Evolutionary conservation across 805 yeast genomes (phyloP), one percentile per base, ranked within the genome.

Genomic region (Komagataella pseudopastoris): DNA sequence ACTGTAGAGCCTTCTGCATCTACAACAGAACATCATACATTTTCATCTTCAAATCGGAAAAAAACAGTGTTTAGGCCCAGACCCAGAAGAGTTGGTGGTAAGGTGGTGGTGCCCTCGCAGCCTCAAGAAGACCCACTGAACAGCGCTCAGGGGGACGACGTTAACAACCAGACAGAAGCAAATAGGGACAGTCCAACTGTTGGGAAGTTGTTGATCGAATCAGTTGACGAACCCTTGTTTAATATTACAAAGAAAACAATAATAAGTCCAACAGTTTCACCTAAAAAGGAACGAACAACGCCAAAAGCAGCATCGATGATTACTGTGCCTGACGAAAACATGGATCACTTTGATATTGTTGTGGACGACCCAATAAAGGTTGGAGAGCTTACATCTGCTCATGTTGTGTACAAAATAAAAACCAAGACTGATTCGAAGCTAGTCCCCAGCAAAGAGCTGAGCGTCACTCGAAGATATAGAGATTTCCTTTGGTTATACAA

Each of bases 401-500:
- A 93, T 63, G 86, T 91, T 2, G 95, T 86, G 6, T 93, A 91
- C 65, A 77, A 85, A 2, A 87, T 93, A 20, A 76, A 76, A 39
- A 80, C 95, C 14, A 74, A 66, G 49, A 75, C 87, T 6, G 70
- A 72, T 49, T 74, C 77, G 10, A 64, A 66, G 1, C 58, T 68
- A 3, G 55, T 70, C 12, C 57, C 55, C 52, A 60, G 51, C 44
- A 61, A 67, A 7, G 80, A 76, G 49, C 68, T 74, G 0, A 68
- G 72, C 8, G 97, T 90, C 0, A 77, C 88, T 4, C 74, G 99
- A 62, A 76, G 99, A 56, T 93, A 91, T 65, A 79, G 83, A 51
- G 99, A 93, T 65, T 91, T 93, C 66, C 71, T 96, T 54, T 91
- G 98, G 98, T 72, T 93, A 10, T 91, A 89, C 64, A 88, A 87